Evolutionary conservation across 352 stramenopile genomes (phyloP).

Genomic region (Plasmopara halstedii): DNA sequence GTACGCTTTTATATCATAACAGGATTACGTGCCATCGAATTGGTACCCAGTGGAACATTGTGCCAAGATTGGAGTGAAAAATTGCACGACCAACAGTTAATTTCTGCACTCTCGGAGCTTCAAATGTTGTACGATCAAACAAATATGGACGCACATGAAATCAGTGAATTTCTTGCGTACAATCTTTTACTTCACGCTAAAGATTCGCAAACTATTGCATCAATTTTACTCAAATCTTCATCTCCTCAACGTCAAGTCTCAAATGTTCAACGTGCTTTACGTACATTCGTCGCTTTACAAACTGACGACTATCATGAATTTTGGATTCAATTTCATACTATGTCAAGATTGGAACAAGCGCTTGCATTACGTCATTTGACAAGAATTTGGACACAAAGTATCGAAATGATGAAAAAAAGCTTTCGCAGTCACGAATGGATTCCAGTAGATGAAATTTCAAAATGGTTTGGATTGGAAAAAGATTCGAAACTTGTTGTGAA

Average conservation of each 20-base stretch:
- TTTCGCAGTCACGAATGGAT: conserved; percentile 57
- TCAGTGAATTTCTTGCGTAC: conserved; percentile 45
- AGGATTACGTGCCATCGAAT: conserved; percentile 26
- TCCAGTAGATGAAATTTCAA: conserved; percentile 28
- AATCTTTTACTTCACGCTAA: conserved; percentile 49
- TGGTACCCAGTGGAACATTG: conserved; percentile 15
- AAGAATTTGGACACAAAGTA: conserved; percentile 23
- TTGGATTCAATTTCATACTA: conserved; percentile 11
- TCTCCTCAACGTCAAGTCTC: conserved; percentile 6
- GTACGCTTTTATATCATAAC: conserved; percentile 52
- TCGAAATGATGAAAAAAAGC: conserved; percentile 53
- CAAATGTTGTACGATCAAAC: conserved; percentile 25
- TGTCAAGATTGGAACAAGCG: conserved; percentile 38
- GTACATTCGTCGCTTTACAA: conserved; percentile 49
- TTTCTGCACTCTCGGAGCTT: conserved; percentile 48
- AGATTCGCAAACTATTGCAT: conserved; percentile 33
- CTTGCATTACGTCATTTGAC: conserved; percentile 32
- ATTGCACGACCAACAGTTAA: conserved; percentile 62
- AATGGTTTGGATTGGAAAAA: conserved; percentile 19
- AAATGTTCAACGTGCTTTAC: conserved; percentile 29
- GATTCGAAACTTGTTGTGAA: conserved; percentile 10
- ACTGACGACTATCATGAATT: conserved; percentile 36
- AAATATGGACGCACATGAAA: conserved; percentile 3
- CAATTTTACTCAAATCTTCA: conserved; percentile 32
- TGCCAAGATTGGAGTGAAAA: conserved; percentile 52